Evolutionary conservation across 768 basidiomycete genomes (phyloP).

Genomic region (Dioszegia aurantiaca): DNA sequence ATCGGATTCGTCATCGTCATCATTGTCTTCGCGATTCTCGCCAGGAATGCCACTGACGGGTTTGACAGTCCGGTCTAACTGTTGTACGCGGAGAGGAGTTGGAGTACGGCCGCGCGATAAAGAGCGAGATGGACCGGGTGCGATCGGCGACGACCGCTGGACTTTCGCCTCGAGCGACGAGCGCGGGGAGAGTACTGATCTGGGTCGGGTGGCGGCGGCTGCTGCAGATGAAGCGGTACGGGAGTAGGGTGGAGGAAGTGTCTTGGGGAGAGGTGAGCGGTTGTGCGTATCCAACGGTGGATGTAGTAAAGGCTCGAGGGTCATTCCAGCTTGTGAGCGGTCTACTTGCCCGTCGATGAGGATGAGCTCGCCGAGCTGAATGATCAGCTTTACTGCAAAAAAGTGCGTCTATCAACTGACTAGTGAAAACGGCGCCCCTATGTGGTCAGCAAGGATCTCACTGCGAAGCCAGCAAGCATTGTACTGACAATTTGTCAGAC

Average conservation of each 20-base stretch:
- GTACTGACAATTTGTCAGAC: slow-evolving; percentile 69
- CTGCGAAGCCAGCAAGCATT: too few species aligned
- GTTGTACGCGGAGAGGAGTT: not conserved
- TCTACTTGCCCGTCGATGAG: slow-evolving; percentile 56
- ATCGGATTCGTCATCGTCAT: slow-evolving; percentile 3
- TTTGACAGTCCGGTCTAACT: not conserved
- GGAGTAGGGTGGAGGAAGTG: not conserved
- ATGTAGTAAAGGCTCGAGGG: not conserved
- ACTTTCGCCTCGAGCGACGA: slow-evolving; percentile 6
- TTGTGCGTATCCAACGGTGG: slow-evolving; percentile 36
- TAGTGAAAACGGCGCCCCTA: slow-evolving; percentile 78
- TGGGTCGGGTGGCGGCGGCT: not conserved
- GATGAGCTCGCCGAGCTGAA: slow-evolving; percentile 79
- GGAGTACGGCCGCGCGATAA: not conserved
- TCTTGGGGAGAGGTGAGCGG: slow-evolving; percentile 44
- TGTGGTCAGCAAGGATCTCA: not conserved
- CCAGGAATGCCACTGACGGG: too few species aligned
- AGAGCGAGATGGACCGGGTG: slow-evolving; percentile 2
- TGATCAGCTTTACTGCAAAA: slow-evolving; percentile 5
- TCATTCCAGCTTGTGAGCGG: slow-evolving; percentile 6
- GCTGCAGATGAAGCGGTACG: not conserved
- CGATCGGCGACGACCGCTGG: not conserved
- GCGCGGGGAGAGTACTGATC: not conserved
- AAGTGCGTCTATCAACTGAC: slow-evolving; percentile 53
- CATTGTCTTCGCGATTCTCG: slow-evolving; percentile 16